Evolutionary conservation across 2,329 filamentous ascomycete genomes (phyloP).

Genomic region (Phaeosphaeria sp.): DNA sequence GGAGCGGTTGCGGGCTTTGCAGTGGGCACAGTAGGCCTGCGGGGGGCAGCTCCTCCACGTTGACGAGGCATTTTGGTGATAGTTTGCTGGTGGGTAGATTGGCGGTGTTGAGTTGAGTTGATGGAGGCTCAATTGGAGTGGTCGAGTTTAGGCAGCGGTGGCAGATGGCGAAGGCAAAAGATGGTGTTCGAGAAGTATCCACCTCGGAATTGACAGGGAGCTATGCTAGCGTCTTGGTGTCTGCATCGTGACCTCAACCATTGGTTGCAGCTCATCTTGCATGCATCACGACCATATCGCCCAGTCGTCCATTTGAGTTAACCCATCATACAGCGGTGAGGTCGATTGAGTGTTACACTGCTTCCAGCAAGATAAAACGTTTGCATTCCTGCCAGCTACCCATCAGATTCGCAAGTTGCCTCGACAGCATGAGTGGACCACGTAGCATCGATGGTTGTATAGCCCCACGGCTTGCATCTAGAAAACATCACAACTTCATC

Average conservation of each 20-base stretch:
- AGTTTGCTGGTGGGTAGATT: constrained; percentile 1
- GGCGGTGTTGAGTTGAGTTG: constrained; percentile 3
- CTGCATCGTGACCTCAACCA: background rate
- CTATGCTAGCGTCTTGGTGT: constrained; percentile 25
- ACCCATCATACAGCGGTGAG: no score
- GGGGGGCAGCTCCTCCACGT: constrained; percentile 53
- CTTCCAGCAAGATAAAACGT: no score
- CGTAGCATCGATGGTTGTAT: no score
- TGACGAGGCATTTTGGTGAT: constrained; percentile 56
- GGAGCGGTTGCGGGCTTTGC: constrained; percentile 61
- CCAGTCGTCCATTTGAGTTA: no score
- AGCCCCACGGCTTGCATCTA: no score
- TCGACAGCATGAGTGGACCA: no score
- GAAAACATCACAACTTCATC: no score
- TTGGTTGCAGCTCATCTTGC: no score
- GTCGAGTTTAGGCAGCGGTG: constrained; percentile 9
- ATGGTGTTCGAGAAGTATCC: constrained; percentile 34
- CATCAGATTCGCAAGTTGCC: no score
- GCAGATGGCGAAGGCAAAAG: constrained; percentile 21
- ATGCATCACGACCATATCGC: no score
- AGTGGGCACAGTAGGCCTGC: constrained; percentile 53
- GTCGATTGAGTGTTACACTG: no score
- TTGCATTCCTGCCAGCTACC: no score
- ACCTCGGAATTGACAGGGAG: background rate
- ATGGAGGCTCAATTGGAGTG: constrained; percentile 5